Evolutionary conservation across 1,284 basidiomycete species (phyloP), one percentile per base, ranked within the genome.

Genomic region (Leucoagaricus sp.): DNA sequence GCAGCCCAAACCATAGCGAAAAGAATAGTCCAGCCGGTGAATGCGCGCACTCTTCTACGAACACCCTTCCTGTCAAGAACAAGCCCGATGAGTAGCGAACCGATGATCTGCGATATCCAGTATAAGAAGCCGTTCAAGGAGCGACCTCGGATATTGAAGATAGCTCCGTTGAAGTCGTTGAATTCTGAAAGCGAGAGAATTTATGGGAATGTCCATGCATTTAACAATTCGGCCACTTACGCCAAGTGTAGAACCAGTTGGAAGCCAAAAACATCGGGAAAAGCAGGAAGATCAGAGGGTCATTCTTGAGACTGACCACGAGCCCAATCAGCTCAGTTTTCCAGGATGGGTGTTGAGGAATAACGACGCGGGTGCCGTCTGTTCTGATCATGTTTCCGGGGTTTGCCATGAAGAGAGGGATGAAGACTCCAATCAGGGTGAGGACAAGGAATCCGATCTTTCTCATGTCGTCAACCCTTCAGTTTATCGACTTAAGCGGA

Each of bases 171-270:
- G 71, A 76, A 87, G 56, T 81, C 84, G 62, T 85, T 87, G 69
- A 87, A 87, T 66, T 87, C 83, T 85, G 60, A 44, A 33, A 31
- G 25, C 21, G 48, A 34, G 7, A 45, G 42, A 13, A 17, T 12
- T 17, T 28, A 8, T 31, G 28, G 6, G 40, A 7, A 29, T 34
- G 40, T 41, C 3, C 40, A 42, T 15, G 44, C 4, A 38, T 54
- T 21, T 10, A 40, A 9, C 49, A 49, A 10, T 13, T 26, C 31
- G n/a, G n/a, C n/a, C n/a, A n/a, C n/a, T 6, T 61, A 85, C 83
- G 85, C 85, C 85, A 88, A 10, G 86, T 84, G 64, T 90, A 89
- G 69, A 90, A 90, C 81, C 87, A 91, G 68, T 91, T 91, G 45
- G 85, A 85, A 4, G 85, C 82, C 58, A 91, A 79, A 71, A 86